Base-by-base conservation (phyloP, 768 basidiomycete genomes). In the Mycena rebaudengoi region DNA sequence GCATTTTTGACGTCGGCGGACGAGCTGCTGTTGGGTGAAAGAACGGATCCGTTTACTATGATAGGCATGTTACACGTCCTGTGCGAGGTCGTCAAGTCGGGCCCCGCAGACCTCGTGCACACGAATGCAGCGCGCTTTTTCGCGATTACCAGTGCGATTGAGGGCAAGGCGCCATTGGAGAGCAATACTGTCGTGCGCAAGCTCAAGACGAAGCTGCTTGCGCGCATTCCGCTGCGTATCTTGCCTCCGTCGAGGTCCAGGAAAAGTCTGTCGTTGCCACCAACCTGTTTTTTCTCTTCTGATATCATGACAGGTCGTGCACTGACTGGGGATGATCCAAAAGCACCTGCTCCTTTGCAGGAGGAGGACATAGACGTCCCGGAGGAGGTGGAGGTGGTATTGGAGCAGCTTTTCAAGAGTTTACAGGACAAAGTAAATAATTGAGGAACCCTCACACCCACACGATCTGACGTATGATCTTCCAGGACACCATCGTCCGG, bases 381-480 rank as follows among this genome's bases (percentile, higher is more conserved):
- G 2, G 90, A 91, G 45, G 89, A 90, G 57, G 83, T 95, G 4
- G 98, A 99, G 69, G 75, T 76, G 1, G 82, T 89, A 28, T 75
- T 98, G 5, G 91, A 92, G 63, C 84, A 88, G 23, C 75, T 98
- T 2, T 88, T 99, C 65, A 80, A 80, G 45, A 81, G 83, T 23
- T 76, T 99, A 25, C 89, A 92, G 70, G 96, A 99, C 73, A 92
- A 88, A 76, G 96, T 96, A n/a, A n/a, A n/a, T n/a, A n/a, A n/a
- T n/a, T n/a, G n/a, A n/a, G n/a, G n/a, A n/a, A n/a, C n/a, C n/a
- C n/a, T n/a, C n/a, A n/a, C n/a, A n/a, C n/a, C n/a, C n/a, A n/a
- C n/a, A n/a, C n/a, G n/a, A 37, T 54, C 45, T 62, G 63, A 23
- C 29, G 33, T 57, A 21, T 21, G 11, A 63, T 43, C 21, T 21